These are phyloP conservation scores for Diaporthe sp. DNA, from an alignment of 2,329 filamentous ascomycete genomes.

Conservation along the genomic window DNA sequence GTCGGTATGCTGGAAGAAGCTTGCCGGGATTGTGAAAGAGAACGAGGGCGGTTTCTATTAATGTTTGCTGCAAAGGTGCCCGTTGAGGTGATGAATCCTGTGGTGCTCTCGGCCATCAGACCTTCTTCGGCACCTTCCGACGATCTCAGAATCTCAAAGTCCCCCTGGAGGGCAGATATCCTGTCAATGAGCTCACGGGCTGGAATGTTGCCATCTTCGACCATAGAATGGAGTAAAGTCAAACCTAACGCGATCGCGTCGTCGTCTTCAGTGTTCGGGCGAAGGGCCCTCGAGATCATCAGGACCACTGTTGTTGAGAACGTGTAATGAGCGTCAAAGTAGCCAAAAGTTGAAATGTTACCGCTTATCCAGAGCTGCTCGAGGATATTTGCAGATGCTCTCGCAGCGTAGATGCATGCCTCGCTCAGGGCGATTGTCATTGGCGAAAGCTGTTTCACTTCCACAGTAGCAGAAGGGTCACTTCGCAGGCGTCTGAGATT, in stretches of 20 bases:
- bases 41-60: neutral
- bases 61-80: constrained; percentile 28
- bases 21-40: neutral
- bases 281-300: constrained; percentile 41
- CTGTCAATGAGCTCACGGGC: constrained; percentile 41
- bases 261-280: constrained; percentile 37
- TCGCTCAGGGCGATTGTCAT: constrained; percentile 45
- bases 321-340: constrained; percentile 43
- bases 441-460: constrained; percentile 39
- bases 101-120: constrained; percentile 4
- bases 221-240: constrained; percentile 41
- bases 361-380: constrained; percentile 42
- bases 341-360: constrained; percentile 41
- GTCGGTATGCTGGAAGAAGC: neutral
- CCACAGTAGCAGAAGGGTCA: neutral
- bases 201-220: constrained; percentile 42
- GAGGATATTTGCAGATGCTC: constrained; percentile 40
- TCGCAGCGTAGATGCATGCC: constrained; percentile 42
- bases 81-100: constrained; percentile 5
- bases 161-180: constrained; percentile 34
- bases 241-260: constrained; percentile 38
- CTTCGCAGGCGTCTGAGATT: constrained; percentile 26
- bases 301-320: constrained; percentile 41
- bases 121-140: neutral
- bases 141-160: constrained; percentile 32